Evolutionary conservation across 352 stramenopile species (phyloP).

Genomic region (Phytophthora lateralis): DNA sequence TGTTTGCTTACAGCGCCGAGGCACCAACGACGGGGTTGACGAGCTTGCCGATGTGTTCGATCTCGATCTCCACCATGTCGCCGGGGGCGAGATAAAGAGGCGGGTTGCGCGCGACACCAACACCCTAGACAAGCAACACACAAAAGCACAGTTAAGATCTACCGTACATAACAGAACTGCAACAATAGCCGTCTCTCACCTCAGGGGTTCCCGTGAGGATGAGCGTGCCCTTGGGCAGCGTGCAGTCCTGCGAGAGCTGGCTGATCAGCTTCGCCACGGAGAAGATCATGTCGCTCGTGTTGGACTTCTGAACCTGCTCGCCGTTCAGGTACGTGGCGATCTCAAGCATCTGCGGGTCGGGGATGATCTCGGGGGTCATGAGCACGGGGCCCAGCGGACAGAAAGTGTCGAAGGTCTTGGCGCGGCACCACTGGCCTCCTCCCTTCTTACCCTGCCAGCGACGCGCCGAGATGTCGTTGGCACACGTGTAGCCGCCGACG

Average conservation of each 20-base stretch:
- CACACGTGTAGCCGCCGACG: conserved; percentile 89
- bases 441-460: conserved; percentile 89
- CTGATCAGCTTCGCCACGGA: conserved; percentile 88
- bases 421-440: conserved; percentile 87
- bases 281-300: conserved; percentile 93
- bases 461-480: conserved; percentile 89
- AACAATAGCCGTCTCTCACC: conserved; percentile 36
- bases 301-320: conserved; percentile 86
- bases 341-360: conserved; percentile 73
- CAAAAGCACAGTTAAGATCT: conserved; percentile 4
- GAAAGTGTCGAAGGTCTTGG: conserved; percentile 93
- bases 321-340: conserved; percentile 87
- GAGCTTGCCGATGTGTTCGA: conserved; percentile 90
- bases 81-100: conserved; percentile 86
- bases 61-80: conserved; percentile 91
- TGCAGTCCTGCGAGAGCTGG: conserved; percentile 90
- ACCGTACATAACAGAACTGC: not conserved
- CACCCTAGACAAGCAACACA: conserved; percentile 49
- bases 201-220: conserved; percentile 92
- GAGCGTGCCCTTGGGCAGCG: conserved; percentile 84
- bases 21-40: conserved; percentile 81
- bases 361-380: conserved; percentile 74
- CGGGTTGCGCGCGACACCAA: conserved; percentile 88
- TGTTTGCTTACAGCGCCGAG: conserved; percentile 52
- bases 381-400: conserved; percentile 89